Percentiles rank a stretch among this genome's conserved stretches.
phyloP scores from a whole-genome alignment of 805 yeast species.

The Diddensiella santjacobensis region DNA sequence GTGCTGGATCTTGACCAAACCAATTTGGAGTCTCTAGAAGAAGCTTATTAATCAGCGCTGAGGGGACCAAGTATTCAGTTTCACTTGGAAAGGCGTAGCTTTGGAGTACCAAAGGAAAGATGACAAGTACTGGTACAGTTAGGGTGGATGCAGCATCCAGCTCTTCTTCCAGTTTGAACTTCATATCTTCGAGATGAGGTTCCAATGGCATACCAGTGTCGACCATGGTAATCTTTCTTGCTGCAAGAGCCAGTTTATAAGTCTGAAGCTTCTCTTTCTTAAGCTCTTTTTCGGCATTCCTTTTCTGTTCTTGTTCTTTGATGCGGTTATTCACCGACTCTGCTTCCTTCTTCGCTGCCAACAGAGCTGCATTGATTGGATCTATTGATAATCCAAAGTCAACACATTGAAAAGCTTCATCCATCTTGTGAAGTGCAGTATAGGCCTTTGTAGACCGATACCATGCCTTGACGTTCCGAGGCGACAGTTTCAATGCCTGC shows the following conservation, averaged over 20 bases:
- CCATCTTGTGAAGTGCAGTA: constrained; percentile 57
- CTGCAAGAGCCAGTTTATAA: constrained; percentile 56
- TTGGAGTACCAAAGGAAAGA: constrained; percentile 81
- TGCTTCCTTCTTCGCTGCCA: constrained; percentile 42
- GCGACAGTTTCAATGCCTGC: constrained; percentile 59
- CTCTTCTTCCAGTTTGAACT: constrained; percentile 27
- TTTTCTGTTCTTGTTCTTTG: constrained; percentile 19
- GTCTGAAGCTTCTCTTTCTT: constrained; percentile 34
- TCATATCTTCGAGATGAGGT: constrained; percentile 36
- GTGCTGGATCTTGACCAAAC: constrained; percentile 54
- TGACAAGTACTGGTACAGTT: constrained; percentile 71
- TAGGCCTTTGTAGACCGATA: constrained; percentile 83
- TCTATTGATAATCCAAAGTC: constrained; percentile 64
- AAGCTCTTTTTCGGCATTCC: constrained; percentile 31
- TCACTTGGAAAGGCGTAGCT: constrained; percentile 76
- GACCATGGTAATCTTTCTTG: constrained; percentile 54
- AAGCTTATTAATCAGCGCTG: constrained; percentile 57
- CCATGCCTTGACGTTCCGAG: constrained; percentile 75
- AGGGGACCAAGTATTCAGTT: constrained; percentile 66
- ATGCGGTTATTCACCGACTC: constrained; percentile 35
- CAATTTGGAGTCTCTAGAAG: constrained; percentile 65
- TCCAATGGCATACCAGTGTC: constrained; percentile 54
- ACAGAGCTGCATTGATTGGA: constrained; percentile 53
- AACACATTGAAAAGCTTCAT: constrained; percentile 67
- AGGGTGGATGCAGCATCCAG: constrained; percentile 58